A percentile compares a stretch with the other conserved stretches of the same genome.
Conservation (phyloP, 495 filamentous ascomycete species). For the Letharia lupina region DNA sequence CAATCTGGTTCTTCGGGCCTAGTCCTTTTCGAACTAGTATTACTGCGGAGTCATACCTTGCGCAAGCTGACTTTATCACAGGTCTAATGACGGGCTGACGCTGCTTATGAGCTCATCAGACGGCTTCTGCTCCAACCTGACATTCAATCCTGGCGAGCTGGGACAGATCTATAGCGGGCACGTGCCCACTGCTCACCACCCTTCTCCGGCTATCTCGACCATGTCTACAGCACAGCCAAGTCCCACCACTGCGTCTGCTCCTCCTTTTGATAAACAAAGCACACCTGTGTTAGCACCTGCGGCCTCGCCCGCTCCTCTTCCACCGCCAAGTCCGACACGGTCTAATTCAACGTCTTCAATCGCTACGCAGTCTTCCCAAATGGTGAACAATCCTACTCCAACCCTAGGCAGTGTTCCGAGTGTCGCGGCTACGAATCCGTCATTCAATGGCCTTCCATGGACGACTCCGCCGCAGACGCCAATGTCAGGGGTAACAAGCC, state of each 20-base stretch:
- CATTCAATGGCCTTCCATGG: conserved; percentile 50
- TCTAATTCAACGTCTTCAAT: conserved; percentile 85
- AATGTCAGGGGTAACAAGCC: conserved; percentile 38
- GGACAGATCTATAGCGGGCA: conserved; percentile 76
- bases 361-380: conserved; percentile 48
- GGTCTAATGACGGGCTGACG: conserved; percentile 87
- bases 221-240: conserved; percentile 51
- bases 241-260: conserved; percentile 55
- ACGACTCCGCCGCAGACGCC: conserved; percentile 80
- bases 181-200: conserved; percentile 43
- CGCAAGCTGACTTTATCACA: conserved; percentile 31
- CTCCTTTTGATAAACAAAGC: conserved; percentile 36
- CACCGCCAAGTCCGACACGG: conserved; percentile 64
- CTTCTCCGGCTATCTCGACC: conserved; percentile 31
- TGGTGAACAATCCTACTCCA: conserved; percentile 65
- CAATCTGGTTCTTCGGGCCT: neutral
- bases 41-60: neutral
- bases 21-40: neutral
- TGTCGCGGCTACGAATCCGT: conserved; percentile 60
- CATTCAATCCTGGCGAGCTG: conserved; percentile 76
- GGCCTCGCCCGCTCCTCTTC: conserved; percentile 32
- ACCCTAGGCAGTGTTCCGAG: conserved; percentile 65
- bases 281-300: conserved; percentile 43
- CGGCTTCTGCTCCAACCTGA: conserved; percentile 88
- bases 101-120: conserved; percentile 95